phyloP scores from a whole-genome alignment of 768 basidiomycete genomes.

The Termitomyces bulborhizus region DNA sequence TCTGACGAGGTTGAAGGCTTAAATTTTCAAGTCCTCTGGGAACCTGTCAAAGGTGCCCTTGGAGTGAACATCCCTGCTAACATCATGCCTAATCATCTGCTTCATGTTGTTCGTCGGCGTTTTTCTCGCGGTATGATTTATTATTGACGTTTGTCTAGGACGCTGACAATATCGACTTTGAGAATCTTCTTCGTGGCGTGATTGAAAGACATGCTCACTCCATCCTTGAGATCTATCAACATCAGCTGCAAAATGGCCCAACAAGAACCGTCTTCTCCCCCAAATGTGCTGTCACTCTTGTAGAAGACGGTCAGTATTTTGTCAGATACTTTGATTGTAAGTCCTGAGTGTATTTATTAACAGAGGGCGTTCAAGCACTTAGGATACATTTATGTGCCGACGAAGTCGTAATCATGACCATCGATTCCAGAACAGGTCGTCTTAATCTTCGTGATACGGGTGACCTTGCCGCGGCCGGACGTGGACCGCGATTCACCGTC shows the following conservation, averaged over 20 bases:
- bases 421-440: conserved; percentile 77
- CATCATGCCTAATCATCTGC: conserved; percentile 31
- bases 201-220: conserved; percentile 61
- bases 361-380: conserved; percentile 54
- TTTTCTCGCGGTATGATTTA: neutral
- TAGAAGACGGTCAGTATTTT: conserved; percentile 44
- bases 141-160: conserved; percentile 31
- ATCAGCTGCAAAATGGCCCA: conserved; percentile 45
- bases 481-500: conserved; percentile 57
- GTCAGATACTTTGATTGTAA: neutral
- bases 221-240: conserved; percentile 52
- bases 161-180: conserved; percentile 67
- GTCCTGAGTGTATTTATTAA: neutral
- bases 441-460: conserved; percentile 77
- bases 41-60: conserved; percentile 61
- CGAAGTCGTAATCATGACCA: conserved; percentile 67
- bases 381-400: conserved; percentile 70
- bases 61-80: conserved; percentile 50
- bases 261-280: conserved; percentile 53
- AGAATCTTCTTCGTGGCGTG: conserved; percentile 55
- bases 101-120: conserved; percentile 49
- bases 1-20: conserved; percentile 76
- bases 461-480: conserved; percentile 67
- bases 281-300: conserved; percentile 51
- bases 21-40: conserved; percentile 71